Conservation (phyloP, 441 rosid species). For the Corymbia citriodora region DNA sequence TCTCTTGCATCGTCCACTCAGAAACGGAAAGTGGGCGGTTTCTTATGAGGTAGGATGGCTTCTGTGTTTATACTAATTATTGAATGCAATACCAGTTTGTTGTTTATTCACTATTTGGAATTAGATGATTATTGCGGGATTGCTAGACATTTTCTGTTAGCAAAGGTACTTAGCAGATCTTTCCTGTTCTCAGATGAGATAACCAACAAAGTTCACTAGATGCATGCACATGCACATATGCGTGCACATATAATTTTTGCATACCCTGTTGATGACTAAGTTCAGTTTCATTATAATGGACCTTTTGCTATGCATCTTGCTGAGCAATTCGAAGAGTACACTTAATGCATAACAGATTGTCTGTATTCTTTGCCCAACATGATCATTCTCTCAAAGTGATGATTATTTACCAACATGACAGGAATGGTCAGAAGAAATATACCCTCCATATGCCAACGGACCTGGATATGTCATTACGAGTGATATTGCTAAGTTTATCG, state of each 20-base stretch:
- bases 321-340: background rate
- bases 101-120: background rate
- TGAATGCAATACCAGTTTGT: background rate
- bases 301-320: background rate
- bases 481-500: slow-evolving; percentile 62
- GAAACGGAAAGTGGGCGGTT: slow-evolving; percentile 95
- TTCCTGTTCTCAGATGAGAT: background rate
- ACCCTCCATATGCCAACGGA: slow-evolving; percentile 97
- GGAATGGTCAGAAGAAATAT: slow-evolving; percentile 94
- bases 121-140: background rate
- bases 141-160: background rate
- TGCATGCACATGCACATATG: background rate
- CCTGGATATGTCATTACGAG: slow-evolving; percentile 86
- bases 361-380: background rate
- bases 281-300: background rate
- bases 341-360: background rate
- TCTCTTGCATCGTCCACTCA: slow-evolving; percentile 90
- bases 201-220: background rate
- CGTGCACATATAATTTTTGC: background rate
- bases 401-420: slow-evolving; percentile 29
- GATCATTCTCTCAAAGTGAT: background rate
- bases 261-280: background rate
- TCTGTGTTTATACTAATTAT: background rate
- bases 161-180: background rate
- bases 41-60: slow-evolving; percentile 67